Percentiles rank a stretch among this genome's conserved stretches.
Evolutionary conservation across 352 stramenopile genomes (phyloP).

Genomic region (Bremia lactucae): DNA sequence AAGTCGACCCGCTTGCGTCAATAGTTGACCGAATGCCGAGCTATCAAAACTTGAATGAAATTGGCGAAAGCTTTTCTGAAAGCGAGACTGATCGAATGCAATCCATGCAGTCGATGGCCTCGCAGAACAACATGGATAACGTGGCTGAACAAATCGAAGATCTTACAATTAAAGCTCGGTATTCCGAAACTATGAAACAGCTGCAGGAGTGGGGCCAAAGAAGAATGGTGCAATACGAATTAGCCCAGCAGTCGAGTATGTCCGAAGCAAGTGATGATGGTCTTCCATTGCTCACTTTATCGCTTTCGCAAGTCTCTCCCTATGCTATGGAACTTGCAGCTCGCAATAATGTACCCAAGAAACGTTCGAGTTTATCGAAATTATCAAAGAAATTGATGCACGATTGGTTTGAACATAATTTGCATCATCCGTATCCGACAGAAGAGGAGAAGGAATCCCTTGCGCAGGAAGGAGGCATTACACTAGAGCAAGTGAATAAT

Average conservation of each 20-base stretch:
- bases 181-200: conserved; percentile 16
- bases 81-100: conserved; percentile 6
- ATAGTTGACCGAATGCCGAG: conserved; percentile 26
- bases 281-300: conserved; percentile 10
- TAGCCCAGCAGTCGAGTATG: neutral
- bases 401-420: conserved; percentile 74
- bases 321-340: conserved; percentile 28
- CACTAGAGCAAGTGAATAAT: conserved; percentile 82
- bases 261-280: neutral
- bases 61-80: conserved; percentile 2
- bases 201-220: conserved; percentile 28
- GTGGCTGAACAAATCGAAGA: conserved; percentile 15
- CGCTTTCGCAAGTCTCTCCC: conserved; percentile 16
- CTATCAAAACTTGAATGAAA: neutral
- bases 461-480: conserved; percentile 54
- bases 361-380: conserved; percentile 67
- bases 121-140: conserved; percentile 21
- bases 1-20: conserved; percentile 14
- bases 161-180: conserved; percentile 14
- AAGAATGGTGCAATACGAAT: conserved; percentile 16
- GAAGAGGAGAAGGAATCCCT: conserved; percentile 78
- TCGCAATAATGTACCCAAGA: conserved; percentile 37
- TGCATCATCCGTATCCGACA: conserved; percentile 78
- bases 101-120: conserved; percentile 14
- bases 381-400: conserved; percentile 61